A percentile compares a stretch with the other conserved stretches of the same genome.
These are phyloP conservation scores for Calvatia gigantea DNA, from an alignment of 768 basidiomycete species.

Conservation along the genomic window DNA sequence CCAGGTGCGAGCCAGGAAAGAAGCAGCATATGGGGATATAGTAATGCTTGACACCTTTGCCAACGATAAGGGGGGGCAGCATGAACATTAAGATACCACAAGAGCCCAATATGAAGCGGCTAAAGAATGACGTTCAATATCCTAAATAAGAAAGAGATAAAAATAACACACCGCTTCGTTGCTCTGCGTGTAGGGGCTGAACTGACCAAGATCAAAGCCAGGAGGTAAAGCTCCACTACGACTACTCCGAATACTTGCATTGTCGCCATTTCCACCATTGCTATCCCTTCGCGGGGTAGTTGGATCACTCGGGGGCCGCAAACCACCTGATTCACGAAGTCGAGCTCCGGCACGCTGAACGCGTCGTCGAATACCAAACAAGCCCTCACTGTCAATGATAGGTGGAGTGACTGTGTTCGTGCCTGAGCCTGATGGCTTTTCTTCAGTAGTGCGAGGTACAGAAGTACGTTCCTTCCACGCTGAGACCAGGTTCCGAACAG, in stretches of 20 bases:
- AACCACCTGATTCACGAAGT: slow-evolving; percentile 28
- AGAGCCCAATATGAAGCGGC: slow-evolving; percentile 81
- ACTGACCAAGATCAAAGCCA: slow-evolving; percentile 40
- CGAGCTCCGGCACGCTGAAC: slow-evolving; percentile 35
- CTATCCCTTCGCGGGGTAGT: slow-evolving; percentile 21
- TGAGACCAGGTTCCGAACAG: slow-evolving; percentile 74
- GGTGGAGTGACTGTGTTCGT: slow-evolving; percentile 28
- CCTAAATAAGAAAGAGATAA: slow-evolving; percentile 11
- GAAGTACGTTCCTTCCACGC: slow-evolving; percentile 81
- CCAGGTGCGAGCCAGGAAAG: slow-evolving; percentile 86
- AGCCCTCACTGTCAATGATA: slow-evolving; percentile 37
- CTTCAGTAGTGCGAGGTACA: slow-evolving; percentile 26
- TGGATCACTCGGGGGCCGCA: slow-evolving; percentile 19
- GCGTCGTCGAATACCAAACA: slow-evolving; percentile 49
- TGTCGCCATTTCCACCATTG: slow-evolving; percentile 22
- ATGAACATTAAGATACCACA: slow-evolving; percentile 95
- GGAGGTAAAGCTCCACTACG: slow-evolving; percentile 35
- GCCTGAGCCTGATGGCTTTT: slow-evolving; percentile 32
- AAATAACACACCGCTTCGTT: slow-evolving; percentile 40
- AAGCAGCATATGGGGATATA: slow-evolving; percentile 81
- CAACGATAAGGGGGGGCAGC: slow-evolving; percentile 72
- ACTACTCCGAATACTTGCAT: slow-evolving; percentile 27
- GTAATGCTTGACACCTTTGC: slow-evolving; percentile 78
- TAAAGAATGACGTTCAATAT: slow-evolving; percentile 31
- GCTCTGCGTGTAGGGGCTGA: slow-evolving; percentile 46